Base-by-base conservation (phyloP, 2,329 filamentous ascomycete species). In the Ophioceras dolichostomum region DNA sequence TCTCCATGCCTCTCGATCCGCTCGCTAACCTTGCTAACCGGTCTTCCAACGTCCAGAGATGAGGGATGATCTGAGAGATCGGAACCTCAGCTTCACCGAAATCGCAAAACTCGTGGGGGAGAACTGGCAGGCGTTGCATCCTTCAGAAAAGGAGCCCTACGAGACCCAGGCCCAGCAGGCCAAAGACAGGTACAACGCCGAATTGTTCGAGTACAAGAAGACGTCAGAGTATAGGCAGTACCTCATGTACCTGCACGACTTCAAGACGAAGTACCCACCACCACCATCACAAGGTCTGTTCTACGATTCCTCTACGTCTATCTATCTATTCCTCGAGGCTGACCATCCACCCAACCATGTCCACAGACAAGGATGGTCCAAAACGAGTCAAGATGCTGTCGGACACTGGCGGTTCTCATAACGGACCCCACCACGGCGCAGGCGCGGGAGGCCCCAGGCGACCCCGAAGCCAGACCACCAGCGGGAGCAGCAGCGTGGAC, bases 51-150 rank as follows among this genome's bases (percentile, higher is more conserved):
- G n/a, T 22, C 2, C 35, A 83, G 79, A 82, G 57, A 81, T 86
- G 58, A 74, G 84, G 48, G 84, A 89, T 48, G 75, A 83, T 17
- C 59, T 89, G 18, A 86, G 83, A 52, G 81, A 77, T 4, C 76
- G 82, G 41, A 83, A 81, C 34, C 60, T 89, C 4, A 82, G 79
- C 1, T 91, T 91, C 48, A 87, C 83, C 2, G 83, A 88, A 49
- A 87, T 89, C 44, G 83, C 83, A 10, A 88, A 88, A 50, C 62
- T 86, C 1, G 83, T 88, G 1, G 83, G 83, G 6, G 83, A 89
- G 51, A 75, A 82, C 50, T 89, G 83, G 83, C 83, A 89, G 52
- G 78, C 74, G 37, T 59, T 89, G 8, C 65, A 73, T 2, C 65
- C 74, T 1, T 57, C 64, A 1, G 77, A 83, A 46, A 83, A 83